Conservation (phyloP, 2,329 filamentous ascomycete species). For the Alternaria sp. region DNA sequence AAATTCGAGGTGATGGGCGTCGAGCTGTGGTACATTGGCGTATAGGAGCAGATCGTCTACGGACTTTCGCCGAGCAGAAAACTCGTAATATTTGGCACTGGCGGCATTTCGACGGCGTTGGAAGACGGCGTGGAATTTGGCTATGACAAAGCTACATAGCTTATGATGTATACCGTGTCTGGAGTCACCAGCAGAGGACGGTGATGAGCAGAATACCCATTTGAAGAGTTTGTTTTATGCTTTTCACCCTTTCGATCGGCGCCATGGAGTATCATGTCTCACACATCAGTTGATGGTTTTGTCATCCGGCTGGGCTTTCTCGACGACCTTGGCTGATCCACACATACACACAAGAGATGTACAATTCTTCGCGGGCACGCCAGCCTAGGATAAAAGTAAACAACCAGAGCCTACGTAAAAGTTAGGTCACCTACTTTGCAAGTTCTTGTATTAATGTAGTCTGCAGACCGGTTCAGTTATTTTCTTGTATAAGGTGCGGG, state of each 20-base stretch:
- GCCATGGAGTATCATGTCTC: not conserved
- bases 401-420: too few relatives aligned
- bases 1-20: constrained; percentile 92
- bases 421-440: too few relatives aligned
- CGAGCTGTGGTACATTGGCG: constrained; percentile 90
- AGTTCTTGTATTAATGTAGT: too few relatives aligned
- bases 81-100: not conserved
- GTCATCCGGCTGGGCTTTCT: not conserved
- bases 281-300: not conserved
- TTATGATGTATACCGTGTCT: not conserved
- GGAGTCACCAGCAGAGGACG: not conserved
- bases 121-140: not conserved
- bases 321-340: not conserved
- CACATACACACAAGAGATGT: not conserved
- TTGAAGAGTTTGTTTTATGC: not conserved
- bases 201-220: not conserved
- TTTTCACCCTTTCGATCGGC: not conserved
- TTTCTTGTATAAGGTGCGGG: too few relatives aligned
- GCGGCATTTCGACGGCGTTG: not conserved
- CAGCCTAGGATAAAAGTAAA: too few relatives aligned
- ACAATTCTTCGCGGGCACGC: not conserved
- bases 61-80: not conserved
- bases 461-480: too few relatives aligned
- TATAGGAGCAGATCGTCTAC: constrained; percentile 15
- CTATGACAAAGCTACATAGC: not conserved